These are phyloP conservation scores for Arthrobotrys musiformis DNA, from an alignment of 2,329 filamentous ascomycete species.

Conservation along the genomic window DNA sequence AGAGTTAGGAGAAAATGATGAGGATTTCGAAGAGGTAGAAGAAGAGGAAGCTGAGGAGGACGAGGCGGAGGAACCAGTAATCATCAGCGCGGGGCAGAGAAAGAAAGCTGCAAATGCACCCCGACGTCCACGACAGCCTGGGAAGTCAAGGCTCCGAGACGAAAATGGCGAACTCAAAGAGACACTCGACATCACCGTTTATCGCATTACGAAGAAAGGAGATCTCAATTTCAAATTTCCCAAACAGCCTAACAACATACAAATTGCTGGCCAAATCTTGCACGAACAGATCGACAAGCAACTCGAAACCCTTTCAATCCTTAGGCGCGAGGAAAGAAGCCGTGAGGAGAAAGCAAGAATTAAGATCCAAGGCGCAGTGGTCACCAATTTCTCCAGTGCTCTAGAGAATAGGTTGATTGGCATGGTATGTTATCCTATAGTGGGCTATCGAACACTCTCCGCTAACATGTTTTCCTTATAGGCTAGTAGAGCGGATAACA, in stretches of 20 bases:
- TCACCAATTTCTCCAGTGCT: slow-evolving; percentile 58
- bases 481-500: slow-evolving; percentile 50
- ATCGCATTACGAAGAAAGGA: slow-evolving; percentile 45
- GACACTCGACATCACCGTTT: slow-evolving; percentile 52
- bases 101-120: slow-evolving; percentile 9
- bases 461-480: neutral
- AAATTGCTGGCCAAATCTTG: slow-evolving; percentile 40
- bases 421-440: slow-evolving; percentile 48
- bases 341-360: slow-evolving; percentile 51
- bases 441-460: neutral
- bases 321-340: slow-evolving; percentile 38
- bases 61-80: neutral
- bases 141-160: slow-evolving; percentile 19
- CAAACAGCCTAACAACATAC: slow-evolving; percentile 43
- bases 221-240: slow-evolving; percentile 52
- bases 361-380: slow-evolving; percentile 54
- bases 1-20: slow-evolving; percentile 16
- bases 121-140: slow-evolving; percentile 8
- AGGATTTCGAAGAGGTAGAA: slow-evolving; percentile 34
- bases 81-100: neutral
- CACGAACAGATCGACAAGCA: slow-evolving; percentile 45
- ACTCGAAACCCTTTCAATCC: slow-evolving; percentile 37
- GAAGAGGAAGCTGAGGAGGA: slow-evolving; percentile 21
- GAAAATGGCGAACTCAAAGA: slow-evolving; percentile 46
- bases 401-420: slow-evolving; percentile 56